These are phyloP conservation scores for Begonia peltatifolia DNA, from an alignment of 306 rosid species.

Conservation along the genomic window DNA sequence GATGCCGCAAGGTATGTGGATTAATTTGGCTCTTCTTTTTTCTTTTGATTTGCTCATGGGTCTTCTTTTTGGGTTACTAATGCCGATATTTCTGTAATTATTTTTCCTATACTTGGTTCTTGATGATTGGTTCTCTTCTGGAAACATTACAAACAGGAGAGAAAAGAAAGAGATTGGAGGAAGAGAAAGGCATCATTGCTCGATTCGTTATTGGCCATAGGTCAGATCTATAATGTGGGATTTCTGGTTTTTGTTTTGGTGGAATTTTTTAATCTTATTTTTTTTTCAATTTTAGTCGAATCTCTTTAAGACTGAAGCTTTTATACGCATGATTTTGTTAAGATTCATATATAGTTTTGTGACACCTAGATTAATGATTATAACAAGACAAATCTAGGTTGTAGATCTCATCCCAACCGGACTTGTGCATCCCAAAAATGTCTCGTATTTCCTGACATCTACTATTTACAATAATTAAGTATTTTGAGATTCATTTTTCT, in stretches of 20 bases:
- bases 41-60: not conserved
- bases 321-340: no score
- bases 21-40: slow-evolving; percentile 1
- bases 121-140: slow-evolving; percentile 26
- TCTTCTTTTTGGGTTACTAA: slow-evolving; percentile 1
- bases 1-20: slow-evolving; percentile 87
- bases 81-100: not conserved
- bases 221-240: slow-evolving; percentile 17
- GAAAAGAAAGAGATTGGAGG: slow-evolving; percentile 83
- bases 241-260: no score
- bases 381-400: no score
- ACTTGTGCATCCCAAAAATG: not conserved
- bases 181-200: slow-evolving; percentile 84
- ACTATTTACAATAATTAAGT: not conserved
- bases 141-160: slow-evolving; percentile 53
- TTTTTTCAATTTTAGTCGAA: no score
- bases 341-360: no score
- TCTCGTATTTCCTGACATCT: no score
- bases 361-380: no score
- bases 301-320: no score
- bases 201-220: slow-evolving; percentile 98
- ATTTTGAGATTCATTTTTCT: slow-evolving; percentile 1
- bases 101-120: slow-evolving; percentile 7
- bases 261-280: no score
- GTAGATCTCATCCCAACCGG: not conserved